Base-by-base conservation (phyloP, 805 yeast genomes). In the Dipodascus albidus region DNA sequence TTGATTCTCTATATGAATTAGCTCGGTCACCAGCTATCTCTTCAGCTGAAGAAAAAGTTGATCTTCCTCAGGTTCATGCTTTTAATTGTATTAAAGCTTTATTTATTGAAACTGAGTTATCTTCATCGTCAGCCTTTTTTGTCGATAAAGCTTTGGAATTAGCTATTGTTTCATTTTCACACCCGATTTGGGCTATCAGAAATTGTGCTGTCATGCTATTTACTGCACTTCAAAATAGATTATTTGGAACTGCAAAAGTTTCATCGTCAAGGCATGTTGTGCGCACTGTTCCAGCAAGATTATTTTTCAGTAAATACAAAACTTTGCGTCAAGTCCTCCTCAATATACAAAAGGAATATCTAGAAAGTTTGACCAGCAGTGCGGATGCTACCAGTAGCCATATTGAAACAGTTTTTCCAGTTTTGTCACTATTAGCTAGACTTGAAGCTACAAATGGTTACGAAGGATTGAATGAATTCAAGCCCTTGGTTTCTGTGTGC, bases 141-240 rank as follows among this genome's bases (percentile, higher is more conserved):
- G 72, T 83, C 6, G 82, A 82, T 54, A 67, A 69, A 9, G 84
- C 86, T 0, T 68, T 91, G 23, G 73, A 74, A 23, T 65, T 87
- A 20, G 74, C 95, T 0, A 72, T 93, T 47, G 60, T 68, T 1
- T 75, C 81, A 35, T 87, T 91, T 67, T 74, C 78, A 1, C 79
- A 86, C 1, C 70, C 75, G 1, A 72, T 81, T 22, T 91, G 98
- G 98, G 81, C 96, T 0, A 76, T 91, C 23, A 75, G 96, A 63
- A 91, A 91, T 64, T 87, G 97, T 66, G 88, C 96, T 0, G 85
- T 90, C 19, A 93, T 91, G 98, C 73, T 91, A 44, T 91, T 89
- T 65, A 83, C 95, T 0, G 82, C 96, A 0, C 67, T 91, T 47
- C 93, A 87, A 61, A 84, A 83, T 55, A 75, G 91, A 55, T 63